Conservation (phyloP, 2,329 filamentous ascomycete genomes). For the Microascus cirrosus region DNA sequence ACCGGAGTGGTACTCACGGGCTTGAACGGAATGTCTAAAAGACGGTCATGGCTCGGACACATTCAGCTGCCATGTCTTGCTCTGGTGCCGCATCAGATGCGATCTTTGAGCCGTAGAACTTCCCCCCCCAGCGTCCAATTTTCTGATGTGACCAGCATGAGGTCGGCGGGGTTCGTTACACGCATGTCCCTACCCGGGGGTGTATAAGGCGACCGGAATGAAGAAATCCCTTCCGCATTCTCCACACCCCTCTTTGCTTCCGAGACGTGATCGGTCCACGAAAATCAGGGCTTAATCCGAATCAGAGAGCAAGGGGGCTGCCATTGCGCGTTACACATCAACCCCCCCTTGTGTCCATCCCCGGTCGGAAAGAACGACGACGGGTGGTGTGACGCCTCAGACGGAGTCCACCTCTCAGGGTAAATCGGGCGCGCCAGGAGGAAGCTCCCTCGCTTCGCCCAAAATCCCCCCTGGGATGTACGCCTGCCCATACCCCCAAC, state of each 20-base stretch:
- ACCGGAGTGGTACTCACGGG: no score
- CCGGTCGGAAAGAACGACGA: not conserved
- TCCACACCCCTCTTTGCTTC: constrained; percentile 1
- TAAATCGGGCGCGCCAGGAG: not conserved
- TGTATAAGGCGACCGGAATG: not conserved
- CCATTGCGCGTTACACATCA: constrained; percentile 4
- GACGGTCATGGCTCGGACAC: not conserved
- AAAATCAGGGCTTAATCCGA: not conserved
- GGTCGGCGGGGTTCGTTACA: not conserved
- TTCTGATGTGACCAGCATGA: not conserved
- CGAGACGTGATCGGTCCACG: constrained; percentile 2
- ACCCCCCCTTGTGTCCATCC: not conserved
- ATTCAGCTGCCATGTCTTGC: not conserved
- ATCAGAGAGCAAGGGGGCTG: not conserved
- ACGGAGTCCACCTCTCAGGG: not conserved
- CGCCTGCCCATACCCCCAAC: not conserved
- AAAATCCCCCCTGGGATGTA: not conserved
- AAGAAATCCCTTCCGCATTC: not conserved
- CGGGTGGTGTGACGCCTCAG: not conserved
- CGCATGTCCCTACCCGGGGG: not conserved
- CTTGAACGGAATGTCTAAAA: no score
- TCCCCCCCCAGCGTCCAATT: not conserved
- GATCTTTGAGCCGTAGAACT: not conserved
- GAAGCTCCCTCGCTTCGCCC: not conserved
- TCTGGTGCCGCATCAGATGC: not conserved